Conservation (phyloP, 208 protist genomes). For the Trichomonas tenax region DNA sequence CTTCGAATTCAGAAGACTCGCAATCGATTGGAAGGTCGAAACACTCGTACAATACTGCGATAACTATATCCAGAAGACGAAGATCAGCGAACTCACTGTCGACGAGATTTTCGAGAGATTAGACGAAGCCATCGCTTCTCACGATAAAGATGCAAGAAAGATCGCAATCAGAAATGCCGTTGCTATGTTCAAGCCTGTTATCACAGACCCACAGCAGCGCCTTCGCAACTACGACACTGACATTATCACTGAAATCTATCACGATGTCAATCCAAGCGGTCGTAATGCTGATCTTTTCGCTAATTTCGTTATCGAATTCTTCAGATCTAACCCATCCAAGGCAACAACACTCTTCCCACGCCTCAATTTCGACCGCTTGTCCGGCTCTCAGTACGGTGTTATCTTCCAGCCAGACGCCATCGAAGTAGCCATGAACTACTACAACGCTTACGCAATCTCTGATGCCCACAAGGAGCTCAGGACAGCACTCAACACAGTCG, state of each 20-base stretch:
- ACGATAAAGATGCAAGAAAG: background rate
- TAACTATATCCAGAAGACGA: background rate
- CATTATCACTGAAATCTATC: background rate
- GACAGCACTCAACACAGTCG: background rate
- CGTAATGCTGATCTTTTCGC: background rate
- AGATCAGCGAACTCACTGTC: background rate
- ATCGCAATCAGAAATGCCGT: background rate
- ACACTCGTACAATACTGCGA: background rate
- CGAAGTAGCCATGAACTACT: background rate
- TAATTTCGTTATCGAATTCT: background rate
- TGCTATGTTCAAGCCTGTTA: background rate
- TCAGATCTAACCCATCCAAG: background rate
- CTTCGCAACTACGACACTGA: background rate
- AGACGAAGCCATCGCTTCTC: background rate
- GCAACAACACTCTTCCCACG: background rate
- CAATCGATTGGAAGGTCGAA: background rate
- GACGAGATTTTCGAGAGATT: background rate
- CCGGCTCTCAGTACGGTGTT: background rate
- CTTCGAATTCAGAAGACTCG: background rate
- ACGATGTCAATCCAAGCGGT: background rate
- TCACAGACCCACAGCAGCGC: background rate
- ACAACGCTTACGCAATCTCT: background rate
- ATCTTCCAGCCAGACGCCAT: background rate
- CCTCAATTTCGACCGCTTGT: background rate
- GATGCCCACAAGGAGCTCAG: background rate